phyloP scores from a whole-genome alignment of 169 alveolate species.

The Perkinsus marinus region DNA sequence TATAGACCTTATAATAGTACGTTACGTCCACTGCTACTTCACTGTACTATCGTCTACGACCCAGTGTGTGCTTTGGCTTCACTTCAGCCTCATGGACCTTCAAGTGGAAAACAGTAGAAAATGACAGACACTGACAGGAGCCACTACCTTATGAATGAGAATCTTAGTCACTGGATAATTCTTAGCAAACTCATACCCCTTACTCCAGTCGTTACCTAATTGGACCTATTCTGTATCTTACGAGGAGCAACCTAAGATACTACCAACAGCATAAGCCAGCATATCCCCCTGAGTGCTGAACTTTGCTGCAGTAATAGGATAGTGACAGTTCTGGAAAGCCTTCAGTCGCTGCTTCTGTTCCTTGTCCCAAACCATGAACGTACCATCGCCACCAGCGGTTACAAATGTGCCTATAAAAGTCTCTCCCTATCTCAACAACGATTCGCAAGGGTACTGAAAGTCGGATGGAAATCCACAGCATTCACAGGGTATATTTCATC shows the following conservation, averaged over 20 bases:
- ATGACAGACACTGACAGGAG: not conserved
- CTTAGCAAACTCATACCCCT: constrained; percentile 30
- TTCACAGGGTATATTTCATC: constrained; percentile 47
- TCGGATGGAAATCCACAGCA: constrained; percentile 53
- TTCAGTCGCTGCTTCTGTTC: constrained; percentile 51
- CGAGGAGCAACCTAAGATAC: not conserved
- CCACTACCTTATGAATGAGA: not conserved
- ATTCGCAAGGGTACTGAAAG: not conserved
- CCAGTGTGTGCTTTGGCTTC: not conserved
- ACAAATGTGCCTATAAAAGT: constrained; percentile 43
- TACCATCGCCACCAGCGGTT: constrained; percentile 72
- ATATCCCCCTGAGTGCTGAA: constrained; percentile 43
- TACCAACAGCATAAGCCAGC: constrained; percentile 43
- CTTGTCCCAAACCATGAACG: constrained; percentile 59
- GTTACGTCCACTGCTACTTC: not conserved
- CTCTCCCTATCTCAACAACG: not conserved
- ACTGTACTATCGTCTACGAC: not conserved
- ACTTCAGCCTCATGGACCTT: not conserved
- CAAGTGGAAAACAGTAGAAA: not conserved
- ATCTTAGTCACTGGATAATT: not conserved
- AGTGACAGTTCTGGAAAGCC: constrained; percentile 36
- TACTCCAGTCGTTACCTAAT: constrained; percentile 61
- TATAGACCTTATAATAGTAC: not conserved
- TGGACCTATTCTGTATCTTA: too few species aligned
- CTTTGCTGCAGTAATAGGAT: constrained; percentile 57